A percentile compares a stretch with the other conserved stretches of the same genome.
Conservation (phyloP, 2,329 filamentous ascomycete species). For the Calonectria honghensis region DNA sequence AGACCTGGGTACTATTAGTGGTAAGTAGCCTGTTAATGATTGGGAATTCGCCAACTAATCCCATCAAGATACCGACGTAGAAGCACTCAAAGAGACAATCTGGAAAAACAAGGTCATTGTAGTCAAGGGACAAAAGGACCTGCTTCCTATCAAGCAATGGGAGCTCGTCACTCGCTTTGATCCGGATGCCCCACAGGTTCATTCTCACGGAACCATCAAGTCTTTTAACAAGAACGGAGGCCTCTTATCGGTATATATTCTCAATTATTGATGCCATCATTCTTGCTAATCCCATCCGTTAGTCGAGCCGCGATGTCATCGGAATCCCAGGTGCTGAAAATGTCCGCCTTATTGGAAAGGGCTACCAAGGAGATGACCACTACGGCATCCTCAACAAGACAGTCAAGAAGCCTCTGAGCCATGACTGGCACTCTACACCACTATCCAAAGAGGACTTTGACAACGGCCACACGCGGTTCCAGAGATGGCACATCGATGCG, state of each 20-base stretch:
- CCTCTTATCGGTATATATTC: background rate
- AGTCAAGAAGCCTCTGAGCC: constrained; percentile 2
- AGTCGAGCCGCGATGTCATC: constrained; percentile 17
- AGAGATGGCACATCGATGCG: constrained; percentile 16
- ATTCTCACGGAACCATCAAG: constrained; percentile 14
- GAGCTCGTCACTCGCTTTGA: constrained; percentile 16
- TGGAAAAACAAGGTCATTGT: background rate
- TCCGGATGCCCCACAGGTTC: constrained; percentile 8
- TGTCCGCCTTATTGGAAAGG: constrained; percentile 12
- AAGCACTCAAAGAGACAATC: constrained; percentile 3
- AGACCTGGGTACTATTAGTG: background rate
- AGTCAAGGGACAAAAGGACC: constrained; percentile 1
- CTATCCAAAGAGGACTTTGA: constrained; percentile 3
- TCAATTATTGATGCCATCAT: background rate
- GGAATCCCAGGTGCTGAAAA: constrained; percentile 16
- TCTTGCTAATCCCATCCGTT: background rate
- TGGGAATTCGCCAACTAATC: background rate
- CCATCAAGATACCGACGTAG: background rate
- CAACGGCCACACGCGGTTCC: background rate
- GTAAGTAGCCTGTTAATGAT: background rate
- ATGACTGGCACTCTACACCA: constrained; percentile 2
- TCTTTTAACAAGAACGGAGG: constrained; percentile 1
- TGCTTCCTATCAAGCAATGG: background rate
- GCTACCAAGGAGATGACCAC: constrained; percentile 2
- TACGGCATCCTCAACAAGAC: constrained; percentile 16